A percentile compares a stretch with the other conserved stretches of the same genome.
Conservation (phyloP, 2,329 filamentous ascomycete species). For the Chaetomiaceae sp. region DNA sequence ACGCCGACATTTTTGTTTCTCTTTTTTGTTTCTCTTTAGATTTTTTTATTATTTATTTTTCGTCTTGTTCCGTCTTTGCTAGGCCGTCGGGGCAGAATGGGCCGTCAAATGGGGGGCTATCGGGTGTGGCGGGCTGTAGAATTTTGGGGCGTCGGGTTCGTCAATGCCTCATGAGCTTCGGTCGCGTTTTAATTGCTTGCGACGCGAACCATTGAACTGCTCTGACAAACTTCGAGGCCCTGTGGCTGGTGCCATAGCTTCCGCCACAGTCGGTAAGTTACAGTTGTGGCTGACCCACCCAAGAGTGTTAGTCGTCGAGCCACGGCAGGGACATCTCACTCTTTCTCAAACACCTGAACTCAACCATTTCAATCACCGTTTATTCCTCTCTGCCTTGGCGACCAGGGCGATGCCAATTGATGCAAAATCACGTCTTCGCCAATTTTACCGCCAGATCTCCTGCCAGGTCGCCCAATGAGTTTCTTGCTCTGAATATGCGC, state of each 20-base stretch:
- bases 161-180: no score
- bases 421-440: not conserved
- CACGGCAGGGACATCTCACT: no score
- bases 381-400: not conserved
- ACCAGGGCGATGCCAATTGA: not conserved
- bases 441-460: not conserved
- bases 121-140: not conserved
- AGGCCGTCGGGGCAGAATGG: not conserved
- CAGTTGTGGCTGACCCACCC: not conserved
- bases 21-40: no score
- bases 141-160: not conserved
- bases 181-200: not conserved
- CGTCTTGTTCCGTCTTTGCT: not conserved
- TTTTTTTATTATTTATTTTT: not conserved
- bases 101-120: not conserved
- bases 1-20: constrained; percentile 41
- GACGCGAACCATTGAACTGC: constrained; percentile 5
- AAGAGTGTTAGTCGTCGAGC: not conserved
- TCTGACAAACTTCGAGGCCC: not conserved
- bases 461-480: not conserved
- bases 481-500: not conserved
- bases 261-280: not conserved
- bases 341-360: no score
- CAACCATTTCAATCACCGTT: not conserved
- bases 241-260: constrained; percentile 1